Conservation (phyloP, 1,284 basidiomycete species). For the Rhizoctonia solani region DNA sequence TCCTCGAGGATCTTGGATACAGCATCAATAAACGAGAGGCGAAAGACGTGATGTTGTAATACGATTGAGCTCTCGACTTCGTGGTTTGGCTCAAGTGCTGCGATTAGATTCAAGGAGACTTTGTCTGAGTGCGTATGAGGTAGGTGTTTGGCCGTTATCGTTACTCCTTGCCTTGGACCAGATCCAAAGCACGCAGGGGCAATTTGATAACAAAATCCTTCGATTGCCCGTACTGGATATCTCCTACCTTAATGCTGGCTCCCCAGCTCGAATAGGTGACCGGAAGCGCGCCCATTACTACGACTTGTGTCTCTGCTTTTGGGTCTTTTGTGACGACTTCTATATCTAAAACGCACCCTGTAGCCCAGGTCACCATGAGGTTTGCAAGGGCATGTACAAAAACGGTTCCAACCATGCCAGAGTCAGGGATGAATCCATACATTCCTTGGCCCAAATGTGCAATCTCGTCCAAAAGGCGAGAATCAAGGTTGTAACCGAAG, state of each 20-base stretch:
- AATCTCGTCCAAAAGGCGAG: slow-evolving; percentile 38
- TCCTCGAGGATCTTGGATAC: slow-evolving; percentile 23
- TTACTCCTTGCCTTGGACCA: slow-evolving; percentile 16
- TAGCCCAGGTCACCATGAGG: slow-evolving; percentile 38
- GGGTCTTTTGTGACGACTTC: slow-evolving; percentile 16
- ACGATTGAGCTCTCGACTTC: slow-evolving; percentile 10
- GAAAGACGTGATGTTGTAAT: slow-evolving; percentile 35
- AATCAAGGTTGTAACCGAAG: slow-evolving; percentile 40
- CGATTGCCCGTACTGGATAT: slow-evolving; percentile 40
- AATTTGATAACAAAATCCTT: slow-evolving; percentile 38
- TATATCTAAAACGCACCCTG: slow-evolving; percentile 25
- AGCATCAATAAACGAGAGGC: slow-evolving; percentile 30
- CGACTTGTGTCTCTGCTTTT: slow-evolving; percentile 26
- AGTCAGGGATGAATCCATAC: slow-evolving; percentile 40
- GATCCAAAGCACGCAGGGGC: slow-evolving; percentile 16
- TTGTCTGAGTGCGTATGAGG: slow-evolving; percentile 31
- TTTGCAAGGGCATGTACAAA: slow-evolving; percentile 41
- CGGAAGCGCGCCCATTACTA: slow-evolving; percentile 41
- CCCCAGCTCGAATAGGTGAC: slow-evolving; percentile 55
- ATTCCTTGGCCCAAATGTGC: slow-evolving; percentile 38
- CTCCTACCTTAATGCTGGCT: slow-evolving; percentile 40
- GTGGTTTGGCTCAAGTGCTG: neutral
- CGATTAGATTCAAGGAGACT: neutral
- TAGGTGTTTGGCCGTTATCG: slow-evolving; percentile 26
- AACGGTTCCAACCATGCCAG: slow-evolving; percentile 40